phyloP scores from a whole-genome alignment of 108 stramenopile species.

The Bacterosira constricta region DNA sequence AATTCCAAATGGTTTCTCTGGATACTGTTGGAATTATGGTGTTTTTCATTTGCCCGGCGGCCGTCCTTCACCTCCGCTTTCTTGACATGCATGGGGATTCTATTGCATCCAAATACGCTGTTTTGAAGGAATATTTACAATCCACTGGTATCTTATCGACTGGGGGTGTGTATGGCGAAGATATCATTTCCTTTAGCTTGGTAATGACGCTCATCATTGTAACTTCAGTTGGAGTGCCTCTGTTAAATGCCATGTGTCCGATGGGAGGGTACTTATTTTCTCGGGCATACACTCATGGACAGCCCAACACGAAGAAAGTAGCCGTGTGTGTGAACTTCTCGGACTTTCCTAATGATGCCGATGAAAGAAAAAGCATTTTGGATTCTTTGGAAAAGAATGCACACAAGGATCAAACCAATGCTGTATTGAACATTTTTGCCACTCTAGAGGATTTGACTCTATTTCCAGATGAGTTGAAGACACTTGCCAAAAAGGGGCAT shows the following conservation, averaged over 20 bases:
- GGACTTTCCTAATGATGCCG: constrained; percentile 17
- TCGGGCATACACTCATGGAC: constrained; percentile 43
- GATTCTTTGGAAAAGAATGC: background rate
- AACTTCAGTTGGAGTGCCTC: constrained; percentile 29
- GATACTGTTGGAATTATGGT: constrained; percentile 43
- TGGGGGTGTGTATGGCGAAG: background rate
- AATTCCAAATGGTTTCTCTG: constrained; percentile 52
- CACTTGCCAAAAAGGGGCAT: constrained; percentile 25
- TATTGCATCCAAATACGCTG: background rate
- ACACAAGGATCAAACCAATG: background rate
- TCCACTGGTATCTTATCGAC: background rate
- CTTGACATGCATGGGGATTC: constrained; percentile 28
- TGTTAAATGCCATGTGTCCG: constrained; percentile 46
- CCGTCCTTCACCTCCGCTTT: constrained; percentile 33
- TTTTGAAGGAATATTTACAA: background rate
- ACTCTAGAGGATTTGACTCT: constrained; percentile 34
- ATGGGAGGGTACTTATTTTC: constrained; percentile 47
- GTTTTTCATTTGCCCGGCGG: constrained; percentile 33
- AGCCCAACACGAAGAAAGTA: constrained; percentile 45
- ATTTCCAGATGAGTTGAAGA: constrained; percentile 18
- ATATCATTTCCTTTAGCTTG: constrained; percentile 1
- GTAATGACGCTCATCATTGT: constrained; percentile 14
- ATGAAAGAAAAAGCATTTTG: background rate
- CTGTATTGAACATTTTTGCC: constrained; percentile 44
- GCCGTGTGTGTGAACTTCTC: constrained; percentile 47